Evolutionary conservation across 1,284 basidiomycete genomes (phyloP).

Genomic region (Pyrrhoderma noxium): DNA sequence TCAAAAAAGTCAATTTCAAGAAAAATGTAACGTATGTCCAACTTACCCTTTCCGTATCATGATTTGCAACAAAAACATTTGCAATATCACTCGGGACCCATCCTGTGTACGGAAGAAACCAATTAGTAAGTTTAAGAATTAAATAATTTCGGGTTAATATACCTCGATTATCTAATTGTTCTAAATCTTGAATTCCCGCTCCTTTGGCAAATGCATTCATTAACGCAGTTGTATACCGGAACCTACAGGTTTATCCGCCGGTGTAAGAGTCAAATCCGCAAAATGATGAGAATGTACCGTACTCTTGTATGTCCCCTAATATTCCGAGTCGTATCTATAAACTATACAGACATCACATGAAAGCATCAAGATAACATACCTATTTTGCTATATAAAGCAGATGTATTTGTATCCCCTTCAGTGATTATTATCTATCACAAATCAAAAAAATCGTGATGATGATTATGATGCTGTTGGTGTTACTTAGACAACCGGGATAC

Average conservation of each 20-base stretch:
- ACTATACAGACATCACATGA: neutral
- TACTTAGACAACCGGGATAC: too few species aligned
- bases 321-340: neutral
- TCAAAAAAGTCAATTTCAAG: neutral
- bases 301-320: conserved; percentile 60
- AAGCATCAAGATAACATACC: conserved; percentile 36
- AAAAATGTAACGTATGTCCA: neutral
- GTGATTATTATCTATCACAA: conserved; percentile 48
- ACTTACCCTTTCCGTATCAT: conserved; percentile 60
- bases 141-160: conserved; percentile 1
- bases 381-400: conserved; percentile 46
- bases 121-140: neutral
- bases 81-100: conserved; percentile 49
- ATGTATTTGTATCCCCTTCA: conserved; percentile 43
- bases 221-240: conserved; percentile 51
- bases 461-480: neutral
- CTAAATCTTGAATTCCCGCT: too few species aligned
- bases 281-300: conserved; percentile 20
- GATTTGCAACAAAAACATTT: conserved; percentile 65
- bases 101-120: conserved; percentile 28
- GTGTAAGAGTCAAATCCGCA: neutral
- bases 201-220: conserved; percentile 37
- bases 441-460: too few species aligned
- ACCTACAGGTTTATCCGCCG: conserved; percentile 32
- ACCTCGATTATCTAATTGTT: conserved; percentile 39